Base-by-base conservation (phyloP, 805 yeast genomes). In the Pichia occidentalis region DNA sequence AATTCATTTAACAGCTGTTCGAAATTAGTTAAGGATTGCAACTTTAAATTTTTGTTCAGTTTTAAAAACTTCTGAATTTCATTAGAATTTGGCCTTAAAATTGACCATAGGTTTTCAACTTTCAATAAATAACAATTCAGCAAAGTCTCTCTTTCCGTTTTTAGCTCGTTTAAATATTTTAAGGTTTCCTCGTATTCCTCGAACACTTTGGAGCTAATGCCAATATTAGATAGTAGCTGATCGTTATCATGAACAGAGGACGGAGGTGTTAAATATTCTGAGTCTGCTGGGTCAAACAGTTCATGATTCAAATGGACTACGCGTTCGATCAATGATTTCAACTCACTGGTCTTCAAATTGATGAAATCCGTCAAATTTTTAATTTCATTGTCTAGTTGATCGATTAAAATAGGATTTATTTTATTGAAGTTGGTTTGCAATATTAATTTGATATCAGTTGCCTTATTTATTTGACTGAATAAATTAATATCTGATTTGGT, bases 1-100 rank as follows among this genome's bases (percentile, higher is more conserved):
- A 88, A 64, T 39, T 83, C 67, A 13, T 65, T 65, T 36, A 80
- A 54, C 48, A 86, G 87, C 20, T 47, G 45, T 36, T 73, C 68
- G 43, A 79, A 73, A 18, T 71, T 72, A 13, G 57, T 48, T n/a
- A 85, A 46, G 2, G 75, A 67, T 1, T 50, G 35, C 19, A 63
- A 60, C 3, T 77, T 71, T 17, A 84, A 57, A 5, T 69, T 64
- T 13, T 62, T 57, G 45, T 81, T 75, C 0, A 52, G 44, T 28
- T 49, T 53, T n/a, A 71, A 43, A 39, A 73, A 71, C 3, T 28
- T 29, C 17, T 53, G 56, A 16, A 59, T 61, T 11, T 52, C 44
- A 19, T 44, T 41, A 21, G 52, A 54, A 3, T 53, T 40, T 29
- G 58, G 60, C 42, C 70, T 68, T 9, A 73, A 53, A 39, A 67